Conservation (phyloP, 352 stramenopile species). For the Phytophthora crassamura region DNA sequence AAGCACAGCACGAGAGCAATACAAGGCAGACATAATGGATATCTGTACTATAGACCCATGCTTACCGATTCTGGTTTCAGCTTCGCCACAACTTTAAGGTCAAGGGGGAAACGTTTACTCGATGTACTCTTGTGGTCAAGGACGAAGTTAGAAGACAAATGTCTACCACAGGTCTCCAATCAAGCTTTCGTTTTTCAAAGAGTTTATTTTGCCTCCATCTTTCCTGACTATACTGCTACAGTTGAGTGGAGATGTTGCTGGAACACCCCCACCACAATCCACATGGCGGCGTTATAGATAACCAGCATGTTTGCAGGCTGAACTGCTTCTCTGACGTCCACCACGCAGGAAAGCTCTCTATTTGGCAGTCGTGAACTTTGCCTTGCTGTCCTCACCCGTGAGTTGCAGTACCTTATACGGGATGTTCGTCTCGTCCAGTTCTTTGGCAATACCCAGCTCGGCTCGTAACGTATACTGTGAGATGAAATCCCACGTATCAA, state of each 20-base stretch:
- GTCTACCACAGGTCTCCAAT: no score
- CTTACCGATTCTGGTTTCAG: no score
- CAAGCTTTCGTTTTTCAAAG: constrained; percentile 5
- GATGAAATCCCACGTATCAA: constrained; percentile 90
- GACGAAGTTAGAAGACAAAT: no score
- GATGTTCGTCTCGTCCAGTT: constrained; percentile 88
- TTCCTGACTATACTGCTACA: constrained; percentile 35
- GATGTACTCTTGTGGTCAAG: no score
- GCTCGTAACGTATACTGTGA: constrained; percentile 82
- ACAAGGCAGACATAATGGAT: no score
- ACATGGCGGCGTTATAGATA: constrained; percentile 25
- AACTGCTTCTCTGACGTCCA: constrained; percentile 2
- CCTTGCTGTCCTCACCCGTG: constrained; percentile 72
- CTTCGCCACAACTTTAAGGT: no score
- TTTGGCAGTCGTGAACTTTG: constrained; percentile 35
- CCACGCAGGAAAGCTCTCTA: constrained; percentile 19
- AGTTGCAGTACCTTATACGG: constrained; percentile 87
- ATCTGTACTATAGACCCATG: no score
- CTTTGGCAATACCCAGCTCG: constrained; percentile 83
- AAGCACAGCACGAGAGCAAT: no score
- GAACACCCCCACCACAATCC: constrained; percentile 11
- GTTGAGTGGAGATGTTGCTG: constrained; percentile 8
- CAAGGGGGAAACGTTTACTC: no score
- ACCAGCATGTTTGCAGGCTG: constrained; percentile 7
- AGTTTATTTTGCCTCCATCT: constrained; percentile 14